Conservation (phyloP, 2,329 filamentous ascomycete genomes). For the Apiospora hydei region DNA sequence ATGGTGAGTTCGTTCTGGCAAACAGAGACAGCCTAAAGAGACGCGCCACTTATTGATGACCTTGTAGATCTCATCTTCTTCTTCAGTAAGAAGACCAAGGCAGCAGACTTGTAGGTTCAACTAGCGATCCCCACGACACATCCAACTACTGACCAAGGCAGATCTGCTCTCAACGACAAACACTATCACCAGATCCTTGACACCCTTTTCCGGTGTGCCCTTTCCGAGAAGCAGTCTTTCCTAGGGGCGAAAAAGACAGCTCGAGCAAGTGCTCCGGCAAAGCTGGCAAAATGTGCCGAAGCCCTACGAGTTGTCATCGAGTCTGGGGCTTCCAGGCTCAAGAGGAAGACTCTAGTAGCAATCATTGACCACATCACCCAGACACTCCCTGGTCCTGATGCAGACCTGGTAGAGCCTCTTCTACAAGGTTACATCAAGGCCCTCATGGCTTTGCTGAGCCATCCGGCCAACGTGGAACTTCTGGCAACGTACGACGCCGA, state of each 20-base stretch:
- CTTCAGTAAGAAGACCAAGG: constrained; percentile 45
- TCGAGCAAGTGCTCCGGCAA: constrained; percentile 56
- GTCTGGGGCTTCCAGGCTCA: constrained; percentile 72
- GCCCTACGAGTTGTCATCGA: constrained; percentile 77
- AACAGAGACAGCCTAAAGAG: neutral
- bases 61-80: constrained; percentile 47
- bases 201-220: constrained; percentile 73
- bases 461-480: constrained; percentile 81
- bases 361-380: constrained; percentile 85
- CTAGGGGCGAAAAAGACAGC: constrained; percentile 57
- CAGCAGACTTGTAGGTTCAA: constrained; percentile 44
- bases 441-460: constrained; percentile 72
- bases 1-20: constrained; percentile 42
- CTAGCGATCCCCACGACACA: neutral
- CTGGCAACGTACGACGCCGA: constrained; percentile 63
- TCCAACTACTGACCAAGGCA: neutral
- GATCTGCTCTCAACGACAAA: constrained; percentile 68
- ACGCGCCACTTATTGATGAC: neutral
- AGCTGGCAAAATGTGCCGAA: constrained; percentile 72
- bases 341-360: constrained; percentile 78
- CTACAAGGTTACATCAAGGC: constrained; percentile 80
- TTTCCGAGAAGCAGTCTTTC: constrained; percentile 72
- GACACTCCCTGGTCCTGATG: constrained; percentile 68
- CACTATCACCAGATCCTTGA: constrained; percentile 85
- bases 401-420: constrained; percentile 72